These are phyloP conservation scores for Monosporascus ibericus DNA, from an alignment of 2,329 filamentous ascomycete genomes.

Conservation along the genomic window DNA sequence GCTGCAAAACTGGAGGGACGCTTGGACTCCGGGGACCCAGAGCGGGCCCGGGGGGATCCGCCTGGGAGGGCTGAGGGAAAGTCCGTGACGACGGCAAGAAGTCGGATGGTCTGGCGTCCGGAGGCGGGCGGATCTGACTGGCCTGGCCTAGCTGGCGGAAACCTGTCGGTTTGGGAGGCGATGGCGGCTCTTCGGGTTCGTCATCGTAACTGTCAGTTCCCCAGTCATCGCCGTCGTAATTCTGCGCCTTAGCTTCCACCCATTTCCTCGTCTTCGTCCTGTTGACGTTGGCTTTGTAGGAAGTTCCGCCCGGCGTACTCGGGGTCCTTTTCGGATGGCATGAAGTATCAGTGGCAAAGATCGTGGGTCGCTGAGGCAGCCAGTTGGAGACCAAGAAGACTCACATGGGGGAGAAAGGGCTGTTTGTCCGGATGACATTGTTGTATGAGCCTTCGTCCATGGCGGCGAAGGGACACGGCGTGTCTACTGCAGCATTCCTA, in stretches of 20 bases:
- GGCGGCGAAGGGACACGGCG: constrained; percentile 6
- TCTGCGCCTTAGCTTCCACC: constrained; percentile 80
- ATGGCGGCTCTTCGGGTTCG: constrained; percentile 36
- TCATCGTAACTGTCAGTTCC: constrained; percentile 66
- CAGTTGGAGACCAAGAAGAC: constrained; percentile 1
- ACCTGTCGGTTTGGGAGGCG: constrained; percentile 34
- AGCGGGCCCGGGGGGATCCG: constrained; percentile 11
- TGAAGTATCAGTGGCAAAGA: constrained; percentile 7
- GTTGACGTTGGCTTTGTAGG: constrained; percentile 80
- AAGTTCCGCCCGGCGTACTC: constrained; percentile 8
- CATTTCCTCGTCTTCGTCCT: constrained; percentile 90
- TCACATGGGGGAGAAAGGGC: constrained; percentile 19
- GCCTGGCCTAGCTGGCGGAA: constrained; percentile 35
- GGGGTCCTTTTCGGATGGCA: constrained; percentile 11
- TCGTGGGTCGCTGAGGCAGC: background rate
- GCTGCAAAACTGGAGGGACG: constrained; percentile 19
- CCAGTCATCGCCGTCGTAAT: constrained; percentile 93
- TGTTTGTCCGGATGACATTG: constrained; percentile 17
- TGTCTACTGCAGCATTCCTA: constrained; percentile 16
- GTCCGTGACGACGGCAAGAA: constrained; percentile 17
- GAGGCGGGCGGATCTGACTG: constrained; percentile 16
- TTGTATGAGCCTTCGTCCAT: constrained; percentile 22
- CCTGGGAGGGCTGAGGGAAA: constrained; percentile 17
- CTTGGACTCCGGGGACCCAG: constrained; percentile 17
- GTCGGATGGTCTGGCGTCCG: constrained; percentile 13